These are phyloP conservation scores for Trypanosoma congolense DNA, from an alignment of 208 protist genomes.

Conservation along the genomic window DNA sequence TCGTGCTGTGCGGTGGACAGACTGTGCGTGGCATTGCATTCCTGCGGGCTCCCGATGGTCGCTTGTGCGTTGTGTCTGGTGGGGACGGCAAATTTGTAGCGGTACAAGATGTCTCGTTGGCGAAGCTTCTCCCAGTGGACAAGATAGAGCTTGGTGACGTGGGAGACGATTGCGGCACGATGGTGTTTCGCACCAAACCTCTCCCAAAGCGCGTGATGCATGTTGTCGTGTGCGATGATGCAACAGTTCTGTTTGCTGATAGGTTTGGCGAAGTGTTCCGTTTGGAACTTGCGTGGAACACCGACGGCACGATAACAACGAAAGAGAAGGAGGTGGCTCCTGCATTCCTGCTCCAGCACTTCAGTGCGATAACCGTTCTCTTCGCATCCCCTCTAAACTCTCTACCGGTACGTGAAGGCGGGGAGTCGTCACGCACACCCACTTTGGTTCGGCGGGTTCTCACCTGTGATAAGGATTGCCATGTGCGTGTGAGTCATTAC, in stretches of 20 bases:
- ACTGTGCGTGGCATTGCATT: conserved; percentile 61
- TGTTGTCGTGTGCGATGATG: conserved; percentile 42
- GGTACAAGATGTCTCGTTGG: conserved; percentile 55
- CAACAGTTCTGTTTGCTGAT: conserved; percentile 78
- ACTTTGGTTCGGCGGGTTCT: conserved; percentile 50
- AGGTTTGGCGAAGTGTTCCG: conserved; percentile 88
- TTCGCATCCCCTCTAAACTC: conserved; percentile 56
- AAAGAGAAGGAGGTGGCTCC: conserved; percentile 4
- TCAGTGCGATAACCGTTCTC: conserved; percentile 71
- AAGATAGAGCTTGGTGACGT: not conserved
- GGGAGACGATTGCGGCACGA: conserved; percentile 12
- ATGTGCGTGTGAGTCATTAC: conserved; percentile 74
- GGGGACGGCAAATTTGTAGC: conserved; percentile 79
- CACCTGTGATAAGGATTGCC: conserved; percentile 80
- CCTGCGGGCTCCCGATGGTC: conserved; percentile 44
- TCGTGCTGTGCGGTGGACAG: conserved; percentile 69
- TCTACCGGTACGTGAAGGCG: conserved; percentile 10
- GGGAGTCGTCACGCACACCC: conserved; percentile 12
- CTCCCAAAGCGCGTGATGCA: conserved; percentile 83
- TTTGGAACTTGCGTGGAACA: conserved; percentile 48
- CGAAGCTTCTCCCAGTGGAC: conserved; percentile 17
- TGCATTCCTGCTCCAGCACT: conserved; percentile 78
- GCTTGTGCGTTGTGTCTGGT: conserved; percentile 61
- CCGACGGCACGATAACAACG: conserved; percentile 36
- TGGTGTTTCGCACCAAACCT: conserved; percentile 63